These are phyloP conservation scores for Huntiella abstrusa DNA, from an alignment of 2,329 filamentous ascomycete species.

Conservation along the genomic window DNA sequence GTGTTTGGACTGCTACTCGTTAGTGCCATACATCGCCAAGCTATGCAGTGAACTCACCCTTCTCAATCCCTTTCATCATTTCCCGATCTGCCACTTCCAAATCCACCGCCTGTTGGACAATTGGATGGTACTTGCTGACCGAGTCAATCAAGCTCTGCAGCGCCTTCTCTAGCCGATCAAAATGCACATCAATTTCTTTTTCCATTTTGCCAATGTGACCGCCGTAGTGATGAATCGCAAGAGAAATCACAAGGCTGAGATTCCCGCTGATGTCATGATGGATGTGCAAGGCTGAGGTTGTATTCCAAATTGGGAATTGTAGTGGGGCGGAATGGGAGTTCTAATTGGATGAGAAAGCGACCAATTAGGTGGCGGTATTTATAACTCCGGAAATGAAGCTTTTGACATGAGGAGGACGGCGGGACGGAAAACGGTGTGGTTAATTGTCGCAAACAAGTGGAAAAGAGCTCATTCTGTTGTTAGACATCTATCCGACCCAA, in stretches of 20 bases:
- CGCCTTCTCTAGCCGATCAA: slow-evolving; percentile 47
- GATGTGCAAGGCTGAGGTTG: not conserved
- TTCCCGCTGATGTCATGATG: not conserved
- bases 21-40: not conserved
- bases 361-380: no score
- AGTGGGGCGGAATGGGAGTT: not conserved
- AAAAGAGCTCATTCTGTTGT: no score
- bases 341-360: not conserved
- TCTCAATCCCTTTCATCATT: slow-evolving; percentile 44
- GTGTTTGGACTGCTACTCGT: slow-evolving; percentile 40
- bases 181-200: slow-evolving; percentile 38
- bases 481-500: no score
- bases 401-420: no score
- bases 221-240: not conserved
- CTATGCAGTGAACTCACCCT: slow-evolving; percentile 26
- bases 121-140: slow-evolving; percentile 66
- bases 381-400: no score
- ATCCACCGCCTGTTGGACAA: slow-evolving; percentile 44
- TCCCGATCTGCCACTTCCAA: slow-evolving; percentile 52
- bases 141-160: slow-evolving; percentile 57
- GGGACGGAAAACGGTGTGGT: no score
- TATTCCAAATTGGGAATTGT: not conserved
- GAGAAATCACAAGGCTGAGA: not conserved
- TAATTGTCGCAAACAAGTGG: no score
- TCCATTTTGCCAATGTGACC: slow-evolving; percentile 47